Conservation (phyloP, 2,329 filamentous ascomycete species). For the Cordyceps farinosa region DNA sequence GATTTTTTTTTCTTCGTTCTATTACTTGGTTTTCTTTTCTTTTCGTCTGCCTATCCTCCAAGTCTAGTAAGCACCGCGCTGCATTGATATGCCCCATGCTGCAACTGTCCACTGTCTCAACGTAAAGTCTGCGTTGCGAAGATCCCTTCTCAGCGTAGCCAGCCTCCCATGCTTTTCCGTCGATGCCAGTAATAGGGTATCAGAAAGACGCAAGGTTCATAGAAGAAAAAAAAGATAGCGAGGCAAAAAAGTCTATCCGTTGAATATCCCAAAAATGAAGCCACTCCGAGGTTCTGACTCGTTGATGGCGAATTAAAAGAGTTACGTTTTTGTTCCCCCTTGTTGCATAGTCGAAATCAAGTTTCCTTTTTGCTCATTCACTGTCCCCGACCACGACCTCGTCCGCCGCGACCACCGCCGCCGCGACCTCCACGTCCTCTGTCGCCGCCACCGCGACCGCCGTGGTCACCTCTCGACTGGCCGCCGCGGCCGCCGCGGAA, state of each 20-base stretch:
- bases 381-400: conserved; percentile 37
- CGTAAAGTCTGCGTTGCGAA: too few species aligned
- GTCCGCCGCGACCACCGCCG: conserved; percentile 38
- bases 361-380: conserved; percentile 7
- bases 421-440: conserved; percentile 47
- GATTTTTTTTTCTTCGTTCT: conserved; percentile 2
- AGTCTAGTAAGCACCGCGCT: background rate
- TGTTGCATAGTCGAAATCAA: background rate
- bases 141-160: too few species aligned
- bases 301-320: background rate
- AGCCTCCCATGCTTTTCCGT: background rate
- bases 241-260: background rate
- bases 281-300: background rate
- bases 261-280: background rate
- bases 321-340: background rate
- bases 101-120: too few species aligned
- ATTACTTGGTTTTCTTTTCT: background rate
- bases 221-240: background rate
- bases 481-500: conserved; percentile 65
- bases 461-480: conserved; percentile 55
- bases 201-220: background rate
- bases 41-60: background rate
- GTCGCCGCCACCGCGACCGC: conserved; percentile 52
- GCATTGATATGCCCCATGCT: background rate
- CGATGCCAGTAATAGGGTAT: background rate